phyloP scores from a whole-genome alignment of 805 yeast genomes.

The Candida easanensis region DNA sequence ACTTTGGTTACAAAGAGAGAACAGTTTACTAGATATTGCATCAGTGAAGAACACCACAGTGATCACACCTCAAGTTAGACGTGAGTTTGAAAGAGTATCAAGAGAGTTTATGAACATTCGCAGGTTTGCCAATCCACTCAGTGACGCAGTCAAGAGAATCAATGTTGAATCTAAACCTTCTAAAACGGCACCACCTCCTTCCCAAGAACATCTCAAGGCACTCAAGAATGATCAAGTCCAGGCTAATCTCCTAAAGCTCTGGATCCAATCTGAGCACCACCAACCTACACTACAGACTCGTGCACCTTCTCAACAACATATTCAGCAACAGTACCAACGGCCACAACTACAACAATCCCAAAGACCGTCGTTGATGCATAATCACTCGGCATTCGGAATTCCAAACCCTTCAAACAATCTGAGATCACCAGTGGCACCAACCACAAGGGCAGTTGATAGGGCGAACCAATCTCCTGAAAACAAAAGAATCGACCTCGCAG shows the following conservation, averaged over 20 bases:
- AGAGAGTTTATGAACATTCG: slow-evolving; percentile 70
- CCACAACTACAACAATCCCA: slow-evolving; percentile 18
- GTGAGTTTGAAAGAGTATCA: slow-evolving; percentile 77
- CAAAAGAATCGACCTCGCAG: slow-evolving; percentile 26
- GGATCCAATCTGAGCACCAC: slow-evolving; percentile 23
- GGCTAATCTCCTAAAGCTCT: slow-evolving; percentile 22
- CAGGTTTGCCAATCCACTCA: slow-evolving; percentile 67
- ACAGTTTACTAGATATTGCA: slow-evolving; percentile 57
- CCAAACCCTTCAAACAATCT: slow-evolving; percentile 1
- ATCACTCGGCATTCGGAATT: slow-evolving; percentile 1
- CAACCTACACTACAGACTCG: slow-evolving; percentile 5
- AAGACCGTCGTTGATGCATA: slow-evolving; percentile 10
- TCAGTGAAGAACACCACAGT: slow-evolving; percentile 13
- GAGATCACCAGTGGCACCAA: slow-evolving; percentile 29
- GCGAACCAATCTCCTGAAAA: slow-evolving; percentile 24
- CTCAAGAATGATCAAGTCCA: slow-evolving; percentile 19
- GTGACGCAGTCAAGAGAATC: slow-evolving; percentile 56
- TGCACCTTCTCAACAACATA: slow-evolving; percentile 3
- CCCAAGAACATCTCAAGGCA: slow-evolving; percentile 4
- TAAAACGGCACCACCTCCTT: not conserved
- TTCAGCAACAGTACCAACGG: slow-evolving; percentile 12
- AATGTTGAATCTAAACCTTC: slow-evolving; percentile 19
- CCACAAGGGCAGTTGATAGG: slow-evolving; percentile 41
- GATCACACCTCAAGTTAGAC: slow-evolving; percentile 49
- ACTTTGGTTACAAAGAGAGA: slow-evolving; percentile 81